Evolutionary conservation across 1,284 basidiomycete species (phyloP).

Genomic region (Coriolopsis trogii): DNA sequence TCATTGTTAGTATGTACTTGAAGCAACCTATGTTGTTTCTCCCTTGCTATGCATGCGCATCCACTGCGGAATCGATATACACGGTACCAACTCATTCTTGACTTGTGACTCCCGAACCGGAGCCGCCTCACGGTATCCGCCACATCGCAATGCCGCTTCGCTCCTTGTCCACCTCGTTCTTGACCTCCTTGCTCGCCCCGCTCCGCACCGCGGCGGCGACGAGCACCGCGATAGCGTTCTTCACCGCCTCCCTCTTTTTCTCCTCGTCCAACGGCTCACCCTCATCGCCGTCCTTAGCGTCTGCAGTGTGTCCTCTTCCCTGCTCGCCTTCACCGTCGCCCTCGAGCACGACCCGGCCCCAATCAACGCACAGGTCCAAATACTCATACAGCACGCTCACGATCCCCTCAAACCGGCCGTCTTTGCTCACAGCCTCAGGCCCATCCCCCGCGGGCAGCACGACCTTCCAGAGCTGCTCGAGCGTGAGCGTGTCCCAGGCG

Average conservation of each 20-base stretch:
- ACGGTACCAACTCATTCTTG: too few species aligned
- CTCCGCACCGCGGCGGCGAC: slow-evolving; percentile 58
- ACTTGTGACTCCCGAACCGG: too few species aligned
- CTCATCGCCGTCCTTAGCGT: slow-evolving; percentile 22
- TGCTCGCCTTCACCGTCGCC: slow-evolving; percentile 14
- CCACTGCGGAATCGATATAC: background rate
- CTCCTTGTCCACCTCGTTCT: slow-evolving; percentile 58
- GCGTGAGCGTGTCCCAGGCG: slow-evolving; percentile 62
- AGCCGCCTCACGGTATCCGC: slow-evolving; percentile 60
- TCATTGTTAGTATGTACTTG: background rate
- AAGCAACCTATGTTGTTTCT: too few species aligned
- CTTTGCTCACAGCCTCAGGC: slow-evolving; percentile 33
- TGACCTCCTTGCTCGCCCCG: slow-evolving; percentile 54
- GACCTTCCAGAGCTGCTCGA: slow-evolving; percentile 59
- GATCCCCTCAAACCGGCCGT: slow-evolving; percentile 49
- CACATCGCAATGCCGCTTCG: slow-evolving; percentile 64
- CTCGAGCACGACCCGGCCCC: slow-evolving; percentile 49
- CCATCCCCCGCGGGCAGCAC: slow-evolving; percentile 41
- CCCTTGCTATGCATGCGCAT: too few species aligned
- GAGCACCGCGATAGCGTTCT: slow-evolving; percentile 50
- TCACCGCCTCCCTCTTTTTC: slow-evolving; percentile 43
- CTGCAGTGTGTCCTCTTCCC: slow-evolving; percentile 22
- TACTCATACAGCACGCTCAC: slow-evolving; percentile 60
- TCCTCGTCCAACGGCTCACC: slow-evolving; percentile 28
- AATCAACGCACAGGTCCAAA: slow-evolving; percentile 63